A percentile compares a stretch with the other conserved stretches of the same genome.
phyloP scores from a whole-genome alignment of 106 monocot species.

The Acorus gramineus region DNA sequence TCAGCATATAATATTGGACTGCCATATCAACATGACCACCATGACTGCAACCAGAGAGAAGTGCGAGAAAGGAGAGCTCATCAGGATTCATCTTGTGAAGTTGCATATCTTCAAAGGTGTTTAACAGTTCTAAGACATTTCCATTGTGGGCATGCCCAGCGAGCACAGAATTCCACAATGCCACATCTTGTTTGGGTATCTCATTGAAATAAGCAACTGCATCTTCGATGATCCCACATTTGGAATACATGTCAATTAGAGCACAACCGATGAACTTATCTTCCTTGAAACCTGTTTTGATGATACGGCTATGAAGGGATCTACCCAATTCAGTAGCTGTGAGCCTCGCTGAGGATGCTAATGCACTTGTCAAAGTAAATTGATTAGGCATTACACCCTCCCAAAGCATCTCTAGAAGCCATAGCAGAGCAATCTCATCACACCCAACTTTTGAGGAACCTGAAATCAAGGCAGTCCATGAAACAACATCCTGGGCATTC shows the following conservation, averaged over 20 bases:
- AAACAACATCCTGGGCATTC: conserved; percentile 14
- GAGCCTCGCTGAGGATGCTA: conserved; percentile 7
- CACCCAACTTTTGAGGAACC: conserved; percentile 5
- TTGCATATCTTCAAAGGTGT: conserved; percentile 6
- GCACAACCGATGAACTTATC: conserved; percentile 14
- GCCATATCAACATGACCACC: conserved; percentile 3
- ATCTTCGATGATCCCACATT: conserved; percentile 10
- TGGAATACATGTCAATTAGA: conserved; percentile 25
- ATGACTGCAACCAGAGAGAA: conserved; percentile 18
- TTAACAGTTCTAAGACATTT: conserved; percentile 9
- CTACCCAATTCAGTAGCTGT: conserved; percentile 5
- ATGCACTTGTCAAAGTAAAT: conserved; percentile 11
- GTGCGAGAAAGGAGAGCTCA: conserved; percentile 15
- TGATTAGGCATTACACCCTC: conserved; percentile 16
- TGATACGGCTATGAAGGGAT: conserved; percentile 9
- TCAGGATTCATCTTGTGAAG: conserved; percentile 11
- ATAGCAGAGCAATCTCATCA: conserved; percentile 5
- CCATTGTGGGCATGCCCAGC: conserved; percentile 20
- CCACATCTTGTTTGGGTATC: conserved; percentile 9
- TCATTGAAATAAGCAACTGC: conserved; percentile 11
- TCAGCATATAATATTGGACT: conserved; percentile 4
- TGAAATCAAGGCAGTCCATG: conserved; percentile 27
- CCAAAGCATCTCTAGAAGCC: conserved; percentile 3
- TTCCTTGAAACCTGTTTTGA: conserved; percentile 11
- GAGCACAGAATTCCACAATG: conserved; percentile 19